These are phyloP conservation scores for Cardamine occulta DNA, from an alignment of 345 rosid genomes.

Conservation along the genomic window DNA sequence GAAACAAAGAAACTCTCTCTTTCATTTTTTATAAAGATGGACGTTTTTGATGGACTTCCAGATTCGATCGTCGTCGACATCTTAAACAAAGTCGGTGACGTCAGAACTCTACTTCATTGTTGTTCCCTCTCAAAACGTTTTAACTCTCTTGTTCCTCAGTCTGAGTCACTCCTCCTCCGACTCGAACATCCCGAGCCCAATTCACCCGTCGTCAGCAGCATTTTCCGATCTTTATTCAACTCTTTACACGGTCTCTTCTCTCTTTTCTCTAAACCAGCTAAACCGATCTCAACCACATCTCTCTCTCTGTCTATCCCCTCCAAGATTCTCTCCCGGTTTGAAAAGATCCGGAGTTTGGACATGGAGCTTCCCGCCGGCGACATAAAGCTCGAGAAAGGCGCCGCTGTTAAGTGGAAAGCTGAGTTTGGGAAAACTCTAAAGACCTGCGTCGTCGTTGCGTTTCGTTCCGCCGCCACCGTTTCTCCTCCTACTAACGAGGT, in stretches of 20 bases:
- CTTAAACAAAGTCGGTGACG: constrained; percentile 45
- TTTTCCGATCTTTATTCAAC: constrained; percentile 31
- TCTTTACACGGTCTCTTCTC: constrained; percentile 17
- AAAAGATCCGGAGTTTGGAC: constrained; percentile 5
- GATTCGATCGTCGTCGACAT: constrained; percentile 39
- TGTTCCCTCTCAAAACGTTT: constrained; percentile 38
- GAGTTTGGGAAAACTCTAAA: constrained; percentile 35
- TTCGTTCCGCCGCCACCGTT: constrained; percentile 32
- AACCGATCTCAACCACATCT: neutral
- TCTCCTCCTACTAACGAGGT: neutral
- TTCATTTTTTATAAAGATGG: constrained; percentile 7
- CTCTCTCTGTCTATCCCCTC: constrained; percentile 27
- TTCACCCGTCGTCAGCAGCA: neutral
- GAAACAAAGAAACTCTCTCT: neutral
- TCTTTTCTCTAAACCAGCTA: constrained; percentile 38
- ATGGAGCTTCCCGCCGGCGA: constrained; percentile 33
- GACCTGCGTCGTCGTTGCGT: constrained; percentile 35
- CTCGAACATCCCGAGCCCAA: constrained; percentile 18
- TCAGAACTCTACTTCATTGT: constrained; percentile 42
- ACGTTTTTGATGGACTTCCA: constrained; percentile 41
- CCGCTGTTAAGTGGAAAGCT: constrained; percentile 38
- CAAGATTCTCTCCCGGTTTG: constrained; percentile 40
- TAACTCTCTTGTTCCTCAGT: constrained; percentile 38
- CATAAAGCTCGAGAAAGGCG: constrained; percentile 29
- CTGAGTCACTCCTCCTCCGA: constrained; percentile 40